These are phyloP conservation scores for Coemansia sp. DNA, from an alignment of 192 early-diverging fungal species.

Conservation along the genomic window DNA sequence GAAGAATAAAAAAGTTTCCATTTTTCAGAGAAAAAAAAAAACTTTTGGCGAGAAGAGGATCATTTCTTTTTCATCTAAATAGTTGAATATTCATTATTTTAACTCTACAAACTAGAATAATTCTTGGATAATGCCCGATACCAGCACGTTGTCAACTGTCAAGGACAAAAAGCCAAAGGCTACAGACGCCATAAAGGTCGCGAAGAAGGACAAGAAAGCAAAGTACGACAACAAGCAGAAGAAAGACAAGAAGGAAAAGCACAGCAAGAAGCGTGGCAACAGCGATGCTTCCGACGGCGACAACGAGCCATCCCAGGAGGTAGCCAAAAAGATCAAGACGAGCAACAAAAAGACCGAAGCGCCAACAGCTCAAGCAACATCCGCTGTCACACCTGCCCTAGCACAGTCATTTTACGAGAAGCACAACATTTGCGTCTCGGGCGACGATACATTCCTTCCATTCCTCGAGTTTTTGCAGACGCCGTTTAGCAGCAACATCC, in stretches of 20 bases:
- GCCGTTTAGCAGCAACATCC: slow-evolving; percentile 65
- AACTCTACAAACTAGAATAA: background rate
- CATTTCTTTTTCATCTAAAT: slow-evolving; percentile 19
- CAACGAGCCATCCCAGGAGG: slow-evolving; percentile 4
- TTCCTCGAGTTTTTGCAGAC: slow-evolving; percentile 76
- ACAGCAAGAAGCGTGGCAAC: slow-evolving; percentile 32
- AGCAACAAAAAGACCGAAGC: background rate
- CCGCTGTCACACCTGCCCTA: slow-evolving; percentile 22
- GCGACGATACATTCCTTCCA: slow-evolving; percentile 58
- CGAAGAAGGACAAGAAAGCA: slow-evolving; percentile 25
- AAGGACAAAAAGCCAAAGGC: slow-evolving; percentile 11
- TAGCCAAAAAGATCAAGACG: slow-evolving; percentile 44
- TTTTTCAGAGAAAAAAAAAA: background rate
- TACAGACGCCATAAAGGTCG: slow-evolving; percentile 2
- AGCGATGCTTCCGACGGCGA: slow-evolving; percentile 18
- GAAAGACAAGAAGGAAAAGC: slow-evolving; percentile 38
- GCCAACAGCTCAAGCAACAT: background rate
- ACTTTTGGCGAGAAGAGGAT: background rate
- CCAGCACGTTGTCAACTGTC: background rate
- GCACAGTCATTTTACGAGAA: slow-evolving; percentile 59
- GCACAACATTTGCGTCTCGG: slow-evolving; percentile 64
- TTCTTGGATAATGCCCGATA: slow-evolving; percentile 23
- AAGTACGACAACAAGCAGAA: slow-evolving; percentile 30
- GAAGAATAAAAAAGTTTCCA: too few species aligned
- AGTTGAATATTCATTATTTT: slow-evolving; percentile 6